These are phyloP conservation scores for Podospora fimiseda DNA, from an alignment of 495 filamentous ascomycete species.

Conservation along the genomic window DNA sequence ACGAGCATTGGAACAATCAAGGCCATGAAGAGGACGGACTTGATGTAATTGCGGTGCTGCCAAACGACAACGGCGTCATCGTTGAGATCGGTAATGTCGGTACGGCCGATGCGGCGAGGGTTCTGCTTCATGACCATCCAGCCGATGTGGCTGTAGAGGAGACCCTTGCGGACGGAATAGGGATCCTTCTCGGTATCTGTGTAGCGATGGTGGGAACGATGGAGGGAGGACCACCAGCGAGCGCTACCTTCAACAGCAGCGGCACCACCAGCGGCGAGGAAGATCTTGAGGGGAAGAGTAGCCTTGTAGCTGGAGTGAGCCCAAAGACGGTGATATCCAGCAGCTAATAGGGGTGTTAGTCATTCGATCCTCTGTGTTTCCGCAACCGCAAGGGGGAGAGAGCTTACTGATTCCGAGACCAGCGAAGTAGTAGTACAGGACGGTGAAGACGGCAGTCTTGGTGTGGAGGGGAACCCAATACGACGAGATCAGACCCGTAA, in stretches of 20 bases:
- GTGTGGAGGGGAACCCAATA: conserved; percentile 72
- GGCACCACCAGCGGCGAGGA: conserved; percentile 84
- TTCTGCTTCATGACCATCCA: conserved; percentile 95
- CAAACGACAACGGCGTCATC: conserved; percentile 88
- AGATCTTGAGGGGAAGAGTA: conserved; percentile 79
- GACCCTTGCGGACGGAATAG: conserved; percentile 96
- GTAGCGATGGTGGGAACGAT: conserved; percentile 96
- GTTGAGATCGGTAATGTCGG: conserved; percentile 95
- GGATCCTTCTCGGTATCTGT: conserved; percentile 99
- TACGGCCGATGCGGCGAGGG: conserved; percentile 86
- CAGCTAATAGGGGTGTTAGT: conserved; percentile 24
- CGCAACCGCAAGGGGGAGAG: background rate
- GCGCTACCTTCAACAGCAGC: conserved; percentile 95
- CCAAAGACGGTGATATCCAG: conserved; percentile 87
- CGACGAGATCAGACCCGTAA: conserved; percentile 67
- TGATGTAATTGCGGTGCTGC: conserved; percentile 93
- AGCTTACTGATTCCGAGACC: conserved; percentile 79
- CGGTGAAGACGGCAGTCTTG: conserved; percentile 74
- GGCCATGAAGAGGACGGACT: conserved; percentile 81
- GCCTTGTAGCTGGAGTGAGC: conserved; percentile 94
- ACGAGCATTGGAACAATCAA: conserved; percentile 77
- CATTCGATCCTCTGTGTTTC: background rate
- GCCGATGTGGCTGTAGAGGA: conserved; percentile 88
- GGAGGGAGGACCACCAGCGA: conserved; percentile 94
- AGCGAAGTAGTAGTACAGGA: conserved; percentile 88